phyloP scores from a whole-genome alignment of 2,329 filamentous ascomycete species.

The Gaeumannomyces tritici region DNA sequence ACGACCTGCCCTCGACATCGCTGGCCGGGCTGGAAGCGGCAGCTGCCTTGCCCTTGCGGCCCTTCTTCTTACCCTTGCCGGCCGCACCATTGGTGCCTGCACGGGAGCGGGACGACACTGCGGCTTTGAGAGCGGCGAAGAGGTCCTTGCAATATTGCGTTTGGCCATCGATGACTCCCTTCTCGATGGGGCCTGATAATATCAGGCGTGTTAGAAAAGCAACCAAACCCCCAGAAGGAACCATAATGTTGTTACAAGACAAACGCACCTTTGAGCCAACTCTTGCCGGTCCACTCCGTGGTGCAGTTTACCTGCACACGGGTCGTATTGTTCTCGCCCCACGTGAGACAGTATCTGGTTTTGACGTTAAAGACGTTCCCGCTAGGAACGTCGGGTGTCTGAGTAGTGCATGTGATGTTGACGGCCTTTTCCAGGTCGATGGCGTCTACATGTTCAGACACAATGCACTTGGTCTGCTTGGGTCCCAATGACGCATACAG shows the following conservation, averaged over 20 bases:
- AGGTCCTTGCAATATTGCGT: conserved; percentile 73
- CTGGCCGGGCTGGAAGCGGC: conserved; percentile 33
- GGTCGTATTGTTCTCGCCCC: conserved; percentile 81
- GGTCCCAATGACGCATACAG: conserved; percentile 77
- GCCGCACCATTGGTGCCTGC: conserved; percentile 34
- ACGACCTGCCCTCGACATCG: conserved; percentile 24
- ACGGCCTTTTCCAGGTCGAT: conserved; percentile 83
- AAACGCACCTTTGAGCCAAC: conserved; percentile 85
- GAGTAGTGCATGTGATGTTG: conserved; percentile 71
- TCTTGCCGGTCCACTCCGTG: conserved; percentile 95
- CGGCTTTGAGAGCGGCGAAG: conserved; percentile 61
- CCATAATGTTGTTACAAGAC: not conserved
- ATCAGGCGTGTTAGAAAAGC: conserved; percentile 4
- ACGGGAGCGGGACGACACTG: conserved; percentile 57
- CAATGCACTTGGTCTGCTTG: conserved; percentile 89
- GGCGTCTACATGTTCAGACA: conserved; percentile 72
- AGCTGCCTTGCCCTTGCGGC: conserved; percentile 36
- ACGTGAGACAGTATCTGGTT: conserved; percentile 89
- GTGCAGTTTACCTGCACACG: conserved; percentile 79
- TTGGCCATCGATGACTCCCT: conserved; percentile 88
- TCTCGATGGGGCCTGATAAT: conserved; percentile 76
- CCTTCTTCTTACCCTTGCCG: conserved; percentile 53
- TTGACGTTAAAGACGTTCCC: conserved; percentile 88
- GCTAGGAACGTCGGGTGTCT: conserved; percentile 90
- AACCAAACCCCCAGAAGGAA: not conserved